Evolutionary conservation across 2,329 filamentous ascomycete species (phyloP).

Genomic region (Westerdykella ornata): DNA sequence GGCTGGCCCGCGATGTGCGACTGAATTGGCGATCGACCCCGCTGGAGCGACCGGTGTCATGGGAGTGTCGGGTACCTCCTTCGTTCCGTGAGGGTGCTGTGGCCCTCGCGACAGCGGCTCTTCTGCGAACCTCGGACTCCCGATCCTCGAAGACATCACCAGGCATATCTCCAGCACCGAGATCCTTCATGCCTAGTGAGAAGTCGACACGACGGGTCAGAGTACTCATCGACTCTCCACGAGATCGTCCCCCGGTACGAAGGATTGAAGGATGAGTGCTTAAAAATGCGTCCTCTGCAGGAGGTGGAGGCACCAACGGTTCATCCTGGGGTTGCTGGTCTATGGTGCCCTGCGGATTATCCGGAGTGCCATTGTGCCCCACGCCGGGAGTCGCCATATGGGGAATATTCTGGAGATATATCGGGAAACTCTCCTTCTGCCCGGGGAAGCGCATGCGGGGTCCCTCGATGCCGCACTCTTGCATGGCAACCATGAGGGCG

Average conservation of each 20-base stretch:
- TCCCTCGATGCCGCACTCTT: conserved; percentile 77
- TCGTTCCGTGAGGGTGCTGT: conserved; percentile 32
- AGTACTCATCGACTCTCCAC: conserved; percentile 52
- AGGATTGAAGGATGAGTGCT: conserved; percentile 49
- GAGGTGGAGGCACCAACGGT: conserved; percentile 38
- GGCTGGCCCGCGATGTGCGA: conserved; percentile 36
- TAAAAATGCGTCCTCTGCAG: conserved; percentile 7
- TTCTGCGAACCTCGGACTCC: conserved; percentile 28
- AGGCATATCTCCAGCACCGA: conserved; percentile 52
- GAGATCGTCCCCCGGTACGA: conserved; percentile 44
- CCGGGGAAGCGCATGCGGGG: conserved; percentile 68
- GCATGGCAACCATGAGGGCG: conserved; percentile 80
- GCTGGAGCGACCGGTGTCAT: conserved; percentile 31
- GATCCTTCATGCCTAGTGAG: conserved; percentile 59
- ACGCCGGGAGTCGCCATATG: conserved; percentile 40
- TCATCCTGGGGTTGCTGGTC: conserved; percentile 35
- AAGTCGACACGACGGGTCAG: conserved; percentile 63
- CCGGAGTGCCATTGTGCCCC: conserved; percentile 40
- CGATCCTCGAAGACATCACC: conserved; percentile 60
- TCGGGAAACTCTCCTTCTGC: conserved; percentile 58
- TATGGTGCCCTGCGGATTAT: conserved; percentile 39
- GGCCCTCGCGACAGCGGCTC: conserved; percentile 36
- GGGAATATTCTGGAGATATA: conserved; percentile 54
- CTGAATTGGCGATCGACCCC: conserved; percentile 23
- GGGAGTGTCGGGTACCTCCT: conserved; percentile 17